Evolutionary conservation across 2,329 filamentous ascomycete genomes (phyloP).

Genomic region (Phoma sp.): DNA sequence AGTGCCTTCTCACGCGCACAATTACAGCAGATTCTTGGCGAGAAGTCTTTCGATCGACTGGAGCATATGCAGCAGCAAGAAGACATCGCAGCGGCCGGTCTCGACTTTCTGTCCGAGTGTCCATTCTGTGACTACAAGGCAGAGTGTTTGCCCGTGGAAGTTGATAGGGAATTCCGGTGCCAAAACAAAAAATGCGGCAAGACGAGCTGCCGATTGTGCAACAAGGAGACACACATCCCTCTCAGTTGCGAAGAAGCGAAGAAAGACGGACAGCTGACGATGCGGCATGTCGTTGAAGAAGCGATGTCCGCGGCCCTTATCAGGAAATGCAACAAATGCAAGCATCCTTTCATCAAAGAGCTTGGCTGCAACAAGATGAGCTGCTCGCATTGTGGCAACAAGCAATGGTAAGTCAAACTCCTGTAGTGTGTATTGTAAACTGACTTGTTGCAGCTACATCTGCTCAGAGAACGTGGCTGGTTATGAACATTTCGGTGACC

Average conservation of each 20-base stretch:
- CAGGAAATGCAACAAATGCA: conserved; percentile 73
- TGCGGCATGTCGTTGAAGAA: conserved; percentile 76
- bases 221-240: conserved; percentile 72
- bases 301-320: conserved; percentile 83
- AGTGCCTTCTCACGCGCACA: conserved; percentile 65
- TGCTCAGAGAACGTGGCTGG: conserved; percentile 68
- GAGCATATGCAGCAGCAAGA: conserved; percentile 74
- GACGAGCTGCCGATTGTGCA: conserved; percentile 63
- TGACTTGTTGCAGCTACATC: conserved; percentile 62
- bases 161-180: conserved; percentile 77
- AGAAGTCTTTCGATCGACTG: conserved; percentile 65
- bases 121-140: conserved; percentile 84
- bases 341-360: conserved; percentile 79
- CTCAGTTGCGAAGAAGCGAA: conserved; percentile 70
- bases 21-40: conserved; percentile 63
- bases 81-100: conserved; percentile 69
- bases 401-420: conserved; percentile 58
- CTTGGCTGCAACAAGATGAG: conserved; percentile 84
- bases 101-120: conserved; percentile 76
- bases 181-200: conserved; percentile 67
- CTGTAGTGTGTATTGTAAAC: not conserved
- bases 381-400: conserved; percentile 65
- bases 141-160: conserved; percentile 70
- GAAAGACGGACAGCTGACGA: conserved; percentile 64
- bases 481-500: conserved; percentile 74